Evolutionary conservation across 2,329 filamentous ascomycete genomes (phyloP), one percentile per base, ranked within the genome.

Genomic region (Xylaria digitata): DNA sequence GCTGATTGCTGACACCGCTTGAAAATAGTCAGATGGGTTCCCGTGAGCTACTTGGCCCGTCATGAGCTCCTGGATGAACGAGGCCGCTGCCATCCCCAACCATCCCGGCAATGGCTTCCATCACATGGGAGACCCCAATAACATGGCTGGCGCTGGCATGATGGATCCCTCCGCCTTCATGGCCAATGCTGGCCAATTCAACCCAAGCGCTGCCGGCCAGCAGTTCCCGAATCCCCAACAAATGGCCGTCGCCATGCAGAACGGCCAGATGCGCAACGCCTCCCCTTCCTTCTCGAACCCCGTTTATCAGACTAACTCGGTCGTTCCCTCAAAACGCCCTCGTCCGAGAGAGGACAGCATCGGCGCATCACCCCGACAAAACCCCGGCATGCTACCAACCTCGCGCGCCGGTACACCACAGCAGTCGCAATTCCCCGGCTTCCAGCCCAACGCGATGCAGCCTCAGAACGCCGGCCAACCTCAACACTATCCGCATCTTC

Each of bases 351-450:
- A 97, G 80, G 94, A 97, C 79, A 94, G 90, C 76, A 86, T 96
- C 76, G 90, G 90, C 72, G 90, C 92, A 78, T 96, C 94, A 37
- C 94, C 95, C 60, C 87, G 90, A 75, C 92, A 90, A 76, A 89
- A 90, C 63, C 87, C 90, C 5, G 88, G 88, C 71, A 92, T 92
- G 81, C 81, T 93, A 34, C 91, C 92, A 55, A 89, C 88, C 26
- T 96, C 95, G 80, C 92, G 95, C 80, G 95, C 95, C 74, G 94
- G 97, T 78, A 98, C 95, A 34, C 95, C 95, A 40, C 92, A 93
- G 75, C 92, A 95, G 77, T 86, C 89, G 69, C 86, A 86, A 59
- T 94, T 90, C 74, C 84, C 90, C 32, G 89, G 88, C 71, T 95
- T 90, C 78, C 92, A 90, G 76, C 86, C 85, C 67, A 87, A 86